These are phyloP conservation scores for Cryoendolithus antarcticus DNA, from an alignment of 2,329 filamentous ascomycete genomes.

Conservation along the genomic window DNA sequence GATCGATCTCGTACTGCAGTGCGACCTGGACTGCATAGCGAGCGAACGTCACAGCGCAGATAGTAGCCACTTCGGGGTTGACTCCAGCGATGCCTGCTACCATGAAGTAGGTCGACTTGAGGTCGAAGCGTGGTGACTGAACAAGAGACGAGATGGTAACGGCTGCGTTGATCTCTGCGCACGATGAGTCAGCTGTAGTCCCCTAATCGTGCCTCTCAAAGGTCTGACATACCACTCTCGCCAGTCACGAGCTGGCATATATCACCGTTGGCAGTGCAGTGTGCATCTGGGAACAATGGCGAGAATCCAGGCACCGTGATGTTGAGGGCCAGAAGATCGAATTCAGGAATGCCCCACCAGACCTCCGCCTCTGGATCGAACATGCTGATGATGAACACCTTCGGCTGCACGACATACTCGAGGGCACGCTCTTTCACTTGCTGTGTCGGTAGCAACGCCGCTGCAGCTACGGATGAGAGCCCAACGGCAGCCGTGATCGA, in stretches of 20 bases:
- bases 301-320: conserved; percentile 22
- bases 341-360: conserved; percentile 20
- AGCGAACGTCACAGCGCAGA: conserved; percentile 54
- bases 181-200: background rate
- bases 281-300: conserved; percentile 29
- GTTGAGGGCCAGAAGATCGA: conserved; percentile 21
- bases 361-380: conserved; percentile 41
- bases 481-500: background rate
- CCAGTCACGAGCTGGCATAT: conserved; percentile 60
- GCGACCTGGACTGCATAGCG: conserved; percentile 62
- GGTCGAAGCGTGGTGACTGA: conserved; percentile 50
- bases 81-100: conserved; percentile 63
- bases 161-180: conserved; percentile 59
- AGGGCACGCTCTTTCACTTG: conserved; percentile 9
- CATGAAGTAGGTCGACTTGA: conserved; percentile 59
- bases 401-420: conserved; percentile 36
- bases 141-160: conserved; percentile 50
- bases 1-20: conserved; percentile 63
- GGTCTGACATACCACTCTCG: conserved; percentile 30
- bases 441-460: conserved; percentile 1
- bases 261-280: conserved; percentile 47
- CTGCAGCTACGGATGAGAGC: conserved; percentile 1
- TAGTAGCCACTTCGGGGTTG: conserved; percentile 53
- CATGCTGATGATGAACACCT: conserved; percentile 52
- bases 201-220: background rate